phyloP scores from a whole-genome alignment of 805 yeast genomes.

The Wickerhamomyces ciferrii region DNA sequence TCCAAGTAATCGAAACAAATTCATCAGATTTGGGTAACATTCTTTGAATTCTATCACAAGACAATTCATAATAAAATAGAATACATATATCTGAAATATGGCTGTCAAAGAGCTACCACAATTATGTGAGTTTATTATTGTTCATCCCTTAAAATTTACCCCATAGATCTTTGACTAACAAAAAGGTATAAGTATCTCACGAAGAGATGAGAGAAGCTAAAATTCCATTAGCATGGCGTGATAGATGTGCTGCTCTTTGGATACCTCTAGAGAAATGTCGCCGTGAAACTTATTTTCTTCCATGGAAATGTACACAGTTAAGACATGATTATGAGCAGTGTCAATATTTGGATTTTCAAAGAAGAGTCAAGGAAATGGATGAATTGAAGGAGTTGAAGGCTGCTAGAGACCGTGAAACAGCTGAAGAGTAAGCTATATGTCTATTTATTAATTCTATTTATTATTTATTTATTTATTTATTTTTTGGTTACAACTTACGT shows the following conservation, averaged over 20 bases:
- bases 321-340: constrained; percentile 85
- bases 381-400: constrained; percentile 35
- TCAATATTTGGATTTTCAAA: constrained; percentile 73
- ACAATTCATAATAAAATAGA: too few species aligned
- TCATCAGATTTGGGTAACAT: too few species aligned
- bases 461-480: constrained; percentile 1
- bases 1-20: too few species aligned
- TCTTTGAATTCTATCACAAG: too few species aligned
- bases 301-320: constrained; percentile 73
- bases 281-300: constrained; percentile 48
- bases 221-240: constrained; percentile 77
- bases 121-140: neutral
- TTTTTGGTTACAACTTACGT: too few species aligned
- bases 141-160: constrained; percentile 1
- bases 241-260: constrained; percentile 68
- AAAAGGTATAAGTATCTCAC: constrained; percentile 48
- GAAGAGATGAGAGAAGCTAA: constrained; percentile 79
- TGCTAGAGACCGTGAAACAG: neutral
- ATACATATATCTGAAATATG: neutral
- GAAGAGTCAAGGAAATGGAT: constrained; percentile 72
- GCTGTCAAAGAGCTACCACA: neutral
- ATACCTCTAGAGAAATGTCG: constrained; percentile 62
- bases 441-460: neutral
- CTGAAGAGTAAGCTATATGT: neutral
- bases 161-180: constrained; percentile 1